These are phyloP conservation scores for Eimeria necatrix DNA, from an alignment of 169 alveolate species.

Conservation along the genomic window DNA sequence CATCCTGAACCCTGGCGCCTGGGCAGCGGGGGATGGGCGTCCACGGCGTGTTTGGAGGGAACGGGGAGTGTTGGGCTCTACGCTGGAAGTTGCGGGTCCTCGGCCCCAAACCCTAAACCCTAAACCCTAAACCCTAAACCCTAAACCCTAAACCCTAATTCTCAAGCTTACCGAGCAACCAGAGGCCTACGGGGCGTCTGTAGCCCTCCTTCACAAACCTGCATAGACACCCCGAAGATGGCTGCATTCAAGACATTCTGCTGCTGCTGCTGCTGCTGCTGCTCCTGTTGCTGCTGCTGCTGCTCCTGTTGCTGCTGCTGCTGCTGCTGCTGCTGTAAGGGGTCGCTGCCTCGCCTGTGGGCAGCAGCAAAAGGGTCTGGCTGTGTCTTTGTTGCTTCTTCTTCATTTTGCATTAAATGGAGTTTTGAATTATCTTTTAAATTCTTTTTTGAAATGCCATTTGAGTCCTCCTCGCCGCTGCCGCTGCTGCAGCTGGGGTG, in stretches of 20 bases:
- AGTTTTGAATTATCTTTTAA: background rate
- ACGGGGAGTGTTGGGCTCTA: no score
- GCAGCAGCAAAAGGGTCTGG: background rate
- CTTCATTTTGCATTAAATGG: background rate
- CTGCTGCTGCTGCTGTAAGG: constrained; percentile 14
- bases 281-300: constrained; percentile 29
- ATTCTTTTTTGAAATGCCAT: background rate
- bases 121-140: constrained; percentile 14
- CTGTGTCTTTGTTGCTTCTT: background rate
- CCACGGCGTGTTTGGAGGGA: no score
- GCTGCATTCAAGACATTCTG: background rate
- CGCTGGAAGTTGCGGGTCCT: background rate
- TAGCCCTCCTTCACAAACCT: constrained; percentile 33
- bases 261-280: constrained; percentile 31
- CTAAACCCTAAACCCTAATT: constrained; percentile 4
- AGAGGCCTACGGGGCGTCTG: background rate
- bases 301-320: constrained; percentile 12
- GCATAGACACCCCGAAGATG: background rate
- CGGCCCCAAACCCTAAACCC: background rate
- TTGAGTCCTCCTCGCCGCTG: background rate
- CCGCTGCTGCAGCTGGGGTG: background rate
- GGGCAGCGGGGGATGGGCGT: no score
- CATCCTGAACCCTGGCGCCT: no score
- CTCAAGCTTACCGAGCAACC: constrained; percentile 25
- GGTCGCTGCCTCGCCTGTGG: background rate